These are phyloP conservation scores for Talaromyces borbonicus DNA, from an alignment of 495 filamentous ascomycete genomes.

Conservation along the genomic window DNA sequence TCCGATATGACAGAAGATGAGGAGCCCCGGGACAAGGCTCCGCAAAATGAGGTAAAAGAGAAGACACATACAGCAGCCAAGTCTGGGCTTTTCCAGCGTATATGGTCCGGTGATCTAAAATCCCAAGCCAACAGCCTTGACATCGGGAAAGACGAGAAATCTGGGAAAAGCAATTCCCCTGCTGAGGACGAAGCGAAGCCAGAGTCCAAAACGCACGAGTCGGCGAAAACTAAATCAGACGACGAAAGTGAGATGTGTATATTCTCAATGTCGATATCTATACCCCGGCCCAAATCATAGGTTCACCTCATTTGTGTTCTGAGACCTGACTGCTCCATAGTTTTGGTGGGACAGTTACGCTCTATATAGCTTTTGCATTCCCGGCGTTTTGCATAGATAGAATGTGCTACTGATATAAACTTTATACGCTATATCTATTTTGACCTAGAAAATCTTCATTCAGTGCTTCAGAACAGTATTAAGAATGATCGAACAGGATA, in stretches of 20 bases:
- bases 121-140: constrained; percentile 5
- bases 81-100: constrained; percentile 11
- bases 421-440: neutral
- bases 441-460: too few species aligned
- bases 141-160: constrained; percentile 10
- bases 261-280: constrained; percentile 27
- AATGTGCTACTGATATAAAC: neutral
- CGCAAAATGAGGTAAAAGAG: constrained; percentile 15
- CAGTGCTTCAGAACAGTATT: too few species aligned
- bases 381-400: neutral
- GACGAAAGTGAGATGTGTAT: constrained; percentile 13
- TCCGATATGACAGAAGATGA: constrained; percentile 50
- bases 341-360: neutral
- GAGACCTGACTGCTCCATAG: constrained; percentile 8
- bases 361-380: neutral
- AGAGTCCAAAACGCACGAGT: neutral
- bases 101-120: constrained; percentile 19
- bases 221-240: constrained; percentile 7
- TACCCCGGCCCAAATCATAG: constrained; percentile 13
- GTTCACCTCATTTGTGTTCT: constrained; percentile 16
- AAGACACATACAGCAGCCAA: constrained; percentile 12
- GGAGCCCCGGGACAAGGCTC: constrained; percentile 15
- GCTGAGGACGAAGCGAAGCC: neutral
- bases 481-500: too few species aligned
- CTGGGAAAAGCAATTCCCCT: neutral